These are phyloP conservation scores for Penicillium ucsense DNA, from an alignment of 495 filamentous ascomycete genomes.

Conservation along the genomic window DNA sequence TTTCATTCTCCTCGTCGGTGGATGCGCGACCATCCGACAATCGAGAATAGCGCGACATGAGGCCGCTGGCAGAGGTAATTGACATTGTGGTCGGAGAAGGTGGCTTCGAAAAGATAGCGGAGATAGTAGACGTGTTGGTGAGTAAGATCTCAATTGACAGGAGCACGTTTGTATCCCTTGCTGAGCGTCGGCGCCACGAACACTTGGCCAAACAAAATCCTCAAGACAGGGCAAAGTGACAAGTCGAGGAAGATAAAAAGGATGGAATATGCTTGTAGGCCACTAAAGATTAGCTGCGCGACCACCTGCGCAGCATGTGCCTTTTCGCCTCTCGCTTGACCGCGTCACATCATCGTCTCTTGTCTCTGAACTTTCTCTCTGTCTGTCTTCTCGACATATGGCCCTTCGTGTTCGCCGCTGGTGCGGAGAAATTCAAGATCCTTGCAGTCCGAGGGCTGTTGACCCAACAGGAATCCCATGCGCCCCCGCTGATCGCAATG, in stretches of 20 bases:
- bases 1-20: conserved; percentile 34
- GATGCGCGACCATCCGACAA: conserved; percentile 22
- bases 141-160: neutral
- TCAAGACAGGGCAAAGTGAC: neutral
- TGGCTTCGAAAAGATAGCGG: neutral
- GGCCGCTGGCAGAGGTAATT: conserved; percentile 23
- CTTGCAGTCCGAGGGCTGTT: neutral
- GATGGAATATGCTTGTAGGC: neutral
- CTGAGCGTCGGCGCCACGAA: neutral
- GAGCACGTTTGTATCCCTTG: neutral
- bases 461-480: neutral
- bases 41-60: conserved; percentile 31
- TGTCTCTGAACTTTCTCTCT: too few species aligned
- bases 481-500: neutral
- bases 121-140: neutral
- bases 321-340: conserved; percentile 5
- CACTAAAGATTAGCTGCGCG: neutral
- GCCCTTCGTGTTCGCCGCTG: neutral
- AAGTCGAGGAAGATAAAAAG: neutral
- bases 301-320: neutral
- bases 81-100: conserved; percentile 18
- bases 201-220: neutral
- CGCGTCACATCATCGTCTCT: neutral
- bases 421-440: conserved; percentile 4
- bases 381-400: too few species aligned